phyloP scores from a whole-genome alignment of 2,329 filamentous ascomycete genomes.

The Cercospora sp. region DNA sequence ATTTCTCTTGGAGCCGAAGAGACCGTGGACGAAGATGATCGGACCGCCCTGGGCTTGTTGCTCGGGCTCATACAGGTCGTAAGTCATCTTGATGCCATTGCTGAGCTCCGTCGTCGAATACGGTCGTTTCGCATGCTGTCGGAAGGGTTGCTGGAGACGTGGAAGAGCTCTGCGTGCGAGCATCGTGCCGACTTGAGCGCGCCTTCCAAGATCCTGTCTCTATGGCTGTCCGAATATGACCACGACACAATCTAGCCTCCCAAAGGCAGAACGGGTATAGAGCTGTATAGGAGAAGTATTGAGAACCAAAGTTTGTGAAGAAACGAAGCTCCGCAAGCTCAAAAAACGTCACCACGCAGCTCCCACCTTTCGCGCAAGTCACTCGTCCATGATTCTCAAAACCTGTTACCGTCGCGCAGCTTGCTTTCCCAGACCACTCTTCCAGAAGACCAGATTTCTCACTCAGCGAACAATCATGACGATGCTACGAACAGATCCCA shows the following conservation, averaged over 20 bases:
- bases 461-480: background rate
- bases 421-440: background rate
- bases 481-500: conserved; percentile 60
- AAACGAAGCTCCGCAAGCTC: conserved; percentile 1
- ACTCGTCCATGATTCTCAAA: conserved; percentile 20
- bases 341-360: conserved; percentile 8
- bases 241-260: background rate
- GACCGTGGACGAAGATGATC: conserved; percentile 85
- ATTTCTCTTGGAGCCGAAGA: conserved; percentile 95
- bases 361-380: background rate
- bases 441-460: background rate
- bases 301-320: background rate
- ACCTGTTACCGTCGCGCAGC: conserved; percentile 11
- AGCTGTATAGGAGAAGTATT: background rate
- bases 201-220: background rate
- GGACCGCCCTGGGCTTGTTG: conserved; percentile 52
- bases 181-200: conserved; percentile 20
- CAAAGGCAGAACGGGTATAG: background rate
- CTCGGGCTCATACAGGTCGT: conserved; percentile 65
- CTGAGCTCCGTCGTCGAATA: conserved; percentile 36
- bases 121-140: conserved; percentile 22
- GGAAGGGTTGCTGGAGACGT: conserved; percentile 26
- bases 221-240: background rate
- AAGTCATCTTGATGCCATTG: conserved; percentile 54
- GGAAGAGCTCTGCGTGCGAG: conserved; percentile 26